These are phyloP conservation scores for Aspergillus transmontanensis DNA, from an alignment of 2,329 filamentous ascomycete species.

Conservation along the genomic window DNA sequence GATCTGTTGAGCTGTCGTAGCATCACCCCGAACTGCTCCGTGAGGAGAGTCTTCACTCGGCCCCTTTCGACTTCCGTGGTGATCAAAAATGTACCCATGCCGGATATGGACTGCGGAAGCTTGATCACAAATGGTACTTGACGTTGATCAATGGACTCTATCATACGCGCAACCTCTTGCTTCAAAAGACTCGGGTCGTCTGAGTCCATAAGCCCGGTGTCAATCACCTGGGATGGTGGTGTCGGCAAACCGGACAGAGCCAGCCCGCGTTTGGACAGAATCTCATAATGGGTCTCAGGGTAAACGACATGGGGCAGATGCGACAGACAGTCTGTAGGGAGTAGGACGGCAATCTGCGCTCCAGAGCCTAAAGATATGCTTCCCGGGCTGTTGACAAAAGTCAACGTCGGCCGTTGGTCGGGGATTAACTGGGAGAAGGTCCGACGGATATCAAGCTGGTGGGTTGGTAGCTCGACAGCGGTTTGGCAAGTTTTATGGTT, in stretches of 20 bases:
- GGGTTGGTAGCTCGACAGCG: too few relatives aligned
- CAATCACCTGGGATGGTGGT: background rate
- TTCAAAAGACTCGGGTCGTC: background rate
- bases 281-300: conserved; percentile 5
- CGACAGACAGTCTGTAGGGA: too few relatives aligned
- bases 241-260: conserved; percentile 6
- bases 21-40: background rate
- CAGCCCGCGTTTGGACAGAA: conserved; percentile 7
- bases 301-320: too few relatives aligned
- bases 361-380: too few relatives aligned
- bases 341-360: too few relatives aligned
- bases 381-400: too few relatives aligned
- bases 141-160: background rate
- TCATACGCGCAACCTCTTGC: too few relatives aligned
- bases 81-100: conserved; percentile 4
- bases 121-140: conserved; percentile 7
- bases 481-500: too few relatives aligned
- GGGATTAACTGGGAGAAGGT: too few relatives aligned
- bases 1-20: background rate
- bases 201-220: background rate
- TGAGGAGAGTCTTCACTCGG: background rate
- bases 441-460: too few relatives aligned
- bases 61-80: background rate
- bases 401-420: too few relatives aligned
- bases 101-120: conserved; percentile 4